phyloP scores from a whole-genome alignment of 768 basidiomycete species.

The Mycena haematopus region DNA sequence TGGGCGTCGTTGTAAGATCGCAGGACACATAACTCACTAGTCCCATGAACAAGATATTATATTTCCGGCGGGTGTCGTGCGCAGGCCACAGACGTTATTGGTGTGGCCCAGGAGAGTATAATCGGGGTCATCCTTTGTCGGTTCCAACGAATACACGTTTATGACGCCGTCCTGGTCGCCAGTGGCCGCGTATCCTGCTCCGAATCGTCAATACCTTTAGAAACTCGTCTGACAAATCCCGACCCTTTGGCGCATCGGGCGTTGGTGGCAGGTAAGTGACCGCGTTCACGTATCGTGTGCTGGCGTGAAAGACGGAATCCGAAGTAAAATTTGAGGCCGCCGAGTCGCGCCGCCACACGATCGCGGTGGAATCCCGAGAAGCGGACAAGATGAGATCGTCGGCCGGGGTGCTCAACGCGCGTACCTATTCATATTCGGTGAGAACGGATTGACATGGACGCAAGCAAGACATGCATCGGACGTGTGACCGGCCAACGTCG shows the following conservation, averaged over 20 bases:
- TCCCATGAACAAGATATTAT: slow-evolving; percentile 98
- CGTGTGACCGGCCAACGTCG: slow-evolving; percentile 71
- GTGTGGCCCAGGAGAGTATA: slow-evolving; percentile 88
- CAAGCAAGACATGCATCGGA: slow-evolving; percentile 65
- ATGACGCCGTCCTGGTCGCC: slow-evolving; percentile 91
- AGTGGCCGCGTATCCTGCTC: slow-evolving; percentile 79
- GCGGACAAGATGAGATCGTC: slow-evolving; percentile 84
- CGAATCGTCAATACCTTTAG: slow-evolving; percentile 29
- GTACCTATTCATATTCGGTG: slow-evolving; percentile 63
- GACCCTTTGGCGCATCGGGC: slow-evolving; percentile 67
- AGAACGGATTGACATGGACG: slow-evolving; percentile 22
- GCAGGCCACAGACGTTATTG: slow-evolving; percentile 88
- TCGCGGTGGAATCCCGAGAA: slow-evolving; percentile 91
- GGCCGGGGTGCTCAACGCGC: slow-evolving; percentile 78
- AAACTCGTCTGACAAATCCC: slow-evolving; percentile 28
- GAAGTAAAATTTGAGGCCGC: slow-evolving; percentile 57
- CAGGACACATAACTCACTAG: slow-evolving; percentile 59
- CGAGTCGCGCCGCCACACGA: slow-evolving; percentile 75
- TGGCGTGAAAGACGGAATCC: slow-evolving; percentile 62
- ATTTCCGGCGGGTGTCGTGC: slow-evolving; percentile 69
- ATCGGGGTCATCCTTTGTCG: slow-evolving; percentile 71
- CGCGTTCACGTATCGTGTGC: slow-evolving; percentile 81
- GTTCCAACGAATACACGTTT: slow-evolving; percentile 75
- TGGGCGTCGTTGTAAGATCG: neutral
- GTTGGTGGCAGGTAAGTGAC: slow-evolving; percentile 80